Evolutionary conservation across 257 asterid genomes (phyloP).

Genomic region (Scutellaria galericulata): DNA sequence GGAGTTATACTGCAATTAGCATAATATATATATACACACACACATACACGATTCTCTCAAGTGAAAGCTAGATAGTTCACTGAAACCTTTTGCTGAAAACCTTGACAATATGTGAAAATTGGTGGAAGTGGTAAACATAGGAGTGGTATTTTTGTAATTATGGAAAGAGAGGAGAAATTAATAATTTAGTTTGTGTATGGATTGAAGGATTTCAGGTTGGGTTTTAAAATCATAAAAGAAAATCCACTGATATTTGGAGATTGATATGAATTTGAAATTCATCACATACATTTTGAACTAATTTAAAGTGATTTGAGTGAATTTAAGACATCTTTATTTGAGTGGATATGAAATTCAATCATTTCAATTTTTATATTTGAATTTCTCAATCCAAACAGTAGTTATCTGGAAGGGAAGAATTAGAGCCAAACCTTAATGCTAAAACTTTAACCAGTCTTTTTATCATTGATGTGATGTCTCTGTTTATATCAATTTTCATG

Average conservation of each 20-base stretch:
- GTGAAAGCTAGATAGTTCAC: neutral
- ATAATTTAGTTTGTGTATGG: too few species aligned
- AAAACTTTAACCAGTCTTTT: neutral
- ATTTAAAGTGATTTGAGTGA: too few species aligned
- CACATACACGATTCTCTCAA: neutral
- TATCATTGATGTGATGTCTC: neutral
- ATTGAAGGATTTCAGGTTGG: too few species aligned
- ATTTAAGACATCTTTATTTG: too few species aligned
- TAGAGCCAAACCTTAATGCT: neutral
- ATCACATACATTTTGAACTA: too few species aligned
- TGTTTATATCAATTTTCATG: neutral
- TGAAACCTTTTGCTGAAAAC: conserved; percentile 1
- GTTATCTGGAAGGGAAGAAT: neutral
- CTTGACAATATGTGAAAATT: neutral
- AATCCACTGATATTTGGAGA: too few species aligned
- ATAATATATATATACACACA: neutral
- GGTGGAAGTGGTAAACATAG: neutral
- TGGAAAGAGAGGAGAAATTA: neutral
- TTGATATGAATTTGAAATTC: too few species aligned
- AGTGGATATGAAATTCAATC: too few species aligned
- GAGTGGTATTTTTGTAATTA: neutral
- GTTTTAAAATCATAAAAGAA: too few species aligned
- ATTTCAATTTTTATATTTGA: too few species aligned
- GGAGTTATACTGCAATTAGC: neutral
- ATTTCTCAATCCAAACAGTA: too few species aligned